Percentiles rank a stretch among this genome's conserved stretches.
Evolutionary conservation across 257 asterid genomes (phyloP).

Genomic region (Przewalskia tangutica): DNA sequence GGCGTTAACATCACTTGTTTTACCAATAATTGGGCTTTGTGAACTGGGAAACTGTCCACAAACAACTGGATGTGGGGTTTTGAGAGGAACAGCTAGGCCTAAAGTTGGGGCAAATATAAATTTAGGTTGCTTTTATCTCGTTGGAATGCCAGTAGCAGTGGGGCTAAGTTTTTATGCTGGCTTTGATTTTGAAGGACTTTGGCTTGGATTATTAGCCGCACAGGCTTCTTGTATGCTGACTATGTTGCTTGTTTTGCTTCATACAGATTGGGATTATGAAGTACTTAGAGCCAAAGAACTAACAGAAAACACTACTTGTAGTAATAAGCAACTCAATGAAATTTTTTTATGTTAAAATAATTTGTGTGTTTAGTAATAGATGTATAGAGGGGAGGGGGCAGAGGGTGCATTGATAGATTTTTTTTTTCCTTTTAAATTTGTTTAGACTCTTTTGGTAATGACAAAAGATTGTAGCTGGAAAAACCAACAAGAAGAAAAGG

Average conservation of each 20-base stretch:
- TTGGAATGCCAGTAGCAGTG: conserved; percentile 77
- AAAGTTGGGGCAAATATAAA: conserved; percentile 71
- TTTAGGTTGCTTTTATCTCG: conserved; percentile 64
- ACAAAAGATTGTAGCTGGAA: conserved; percentile 7
- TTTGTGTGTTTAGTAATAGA: neutral
- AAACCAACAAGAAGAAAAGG: neutral
- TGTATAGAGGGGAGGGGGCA: conserved; percentile 1
- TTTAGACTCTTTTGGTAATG: neutral
- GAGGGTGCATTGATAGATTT: neutral
- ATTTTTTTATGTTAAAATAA: conserved; percentile 25
- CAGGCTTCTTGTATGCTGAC: conserved; percentile 63
- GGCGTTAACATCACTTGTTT: conserved; percentile 42
- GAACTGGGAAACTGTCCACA: conserved; percentile 92
- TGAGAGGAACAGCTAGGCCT: conserved; percentile 82
- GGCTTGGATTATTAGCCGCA: conserved; percentile 80
- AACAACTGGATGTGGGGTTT: conserved; percentile 83
- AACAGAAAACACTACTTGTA: conserved; percentile 16
- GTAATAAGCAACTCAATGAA: conserved; percentile 3
- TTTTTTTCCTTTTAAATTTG: neutral
- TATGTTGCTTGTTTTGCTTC: conserved; percentile 46
- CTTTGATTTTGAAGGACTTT: conserved; percentile 62
- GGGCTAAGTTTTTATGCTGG: conserved; percentile 42
- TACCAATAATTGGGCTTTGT: conserved; percentile 75
- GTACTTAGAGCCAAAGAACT: conserved; percentile 47
- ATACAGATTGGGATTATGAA: conserved; percentile 71